These are phyloP conservation scores for Sporisorium exsertum DNA, from an alignment of 1,284 basidiomycete species.

Conservation along the genomic window DNA sequence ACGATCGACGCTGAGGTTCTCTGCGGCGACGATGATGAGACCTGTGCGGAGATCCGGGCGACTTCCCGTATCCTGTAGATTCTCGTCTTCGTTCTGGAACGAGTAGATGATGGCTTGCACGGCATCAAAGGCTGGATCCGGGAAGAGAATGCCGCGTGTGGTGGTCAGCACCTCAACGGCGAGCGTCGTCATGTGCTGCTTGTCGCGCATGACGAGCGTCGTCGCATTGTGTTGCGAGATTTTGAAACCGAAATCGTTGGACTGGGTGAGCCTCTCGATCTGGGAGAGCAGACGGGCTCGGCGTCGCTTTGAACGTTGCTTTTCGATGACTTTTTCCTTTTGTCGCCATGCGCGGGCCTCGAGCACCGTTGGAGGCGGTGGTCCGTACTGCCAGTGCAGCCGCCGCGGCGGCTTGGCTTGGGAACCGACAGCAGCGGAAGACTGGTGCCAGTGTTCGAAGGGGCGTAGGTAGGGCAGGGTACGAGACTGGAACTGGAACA, in stretches of 20 bases:
- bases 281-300: conserved; percentile 68
- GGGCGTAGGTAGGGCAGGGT: conserved; percentile 64
- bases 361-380: conserved; percentile 52
- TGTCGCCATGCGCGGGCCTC: conserved; percentile 46
- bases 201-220: conserved; percentile 72
- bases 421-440: conserved; percentile 3
- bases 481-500: conserved; percentile 77
- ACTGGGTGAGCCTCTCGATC: conserved; percentile 83
- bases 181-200: conserved; percentile 82
- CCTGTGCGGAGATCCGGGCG: conserved; percentile 56
- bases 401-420: conserved; percentile 57
- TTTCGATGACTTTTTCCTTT: conserved; percentile 32
- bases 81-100: conserved; percentile 75
- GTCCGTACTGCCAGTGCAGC: conserved; percentile 68
- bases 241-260: conserved; percentile 74
- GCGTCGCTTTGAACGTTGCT: conserved; percentile 34
- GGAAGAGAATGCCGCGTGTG: conserved; percentile 76
- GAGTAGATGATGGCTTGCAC: conserved; percentile 80
- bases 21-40: conserved; percentile 42
- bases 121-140: conserved; percentile 79
- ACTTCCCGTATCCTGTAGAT: conserved; percentile 52
- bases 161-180: conserved; percentile 88
- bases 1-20: conserved; percentile 19
- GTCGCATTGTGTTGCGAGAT: conserved; percentile 56
- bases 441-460: conserved; percentile 59